Conservation (phyloP, 345 rosid species). For the Euclidium syriacum region DNA sequence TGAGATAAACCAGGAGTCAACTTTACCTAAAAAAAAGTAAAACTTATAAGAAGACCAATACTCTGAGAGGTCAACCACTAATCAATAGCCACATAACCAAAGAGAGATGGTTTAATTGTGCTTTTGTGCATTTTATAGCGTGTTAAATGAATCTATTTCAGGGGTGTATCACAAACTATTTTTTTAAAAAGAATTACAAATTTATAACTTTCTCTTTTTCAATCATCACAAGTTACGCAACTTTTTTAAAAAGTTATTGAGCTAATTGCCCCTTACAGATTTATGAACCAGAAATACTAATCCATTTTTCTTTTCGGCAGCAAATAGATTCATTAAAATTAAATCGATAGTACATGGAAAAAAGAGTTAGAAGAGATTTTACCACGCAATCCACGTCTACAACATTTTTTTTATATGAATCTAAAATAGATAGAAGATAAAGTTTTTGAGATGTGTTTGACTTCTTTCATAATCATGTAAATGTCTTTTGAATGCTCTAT, state of each 20-base stretch:
- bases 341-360: too few species aligned
- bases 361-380: too few species aligned
- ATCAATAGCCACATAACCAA: slow-evolving; percentile 10
- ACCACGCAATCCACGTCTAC: too few species aligned
- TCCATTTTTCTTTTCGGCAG: too few species aligned
- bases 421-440: too few species aligned
- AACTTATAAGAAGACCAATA: background rate
- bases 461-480: too few species aligned
- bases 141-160: background rate
- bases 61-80: slow-evolving; percentile 15
- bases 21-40: slow-evolving; percentile 14
- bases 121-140: background rate
- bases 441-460: too few species aligned
- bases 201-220: background rate
- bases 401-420: too few species aligned
- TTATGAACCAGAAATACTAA: background rate
- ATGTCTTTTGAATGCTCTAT: too few species aligned
- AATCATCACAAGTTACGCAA: background rate
- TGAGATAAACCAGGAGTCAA: slow-evolving; percentile 16
- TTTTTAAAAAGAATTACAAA: background rate
- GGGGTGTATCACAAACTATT: background rate
- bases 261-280: too few species aligned
- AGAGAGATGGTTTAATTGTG: background rate
- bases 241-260: background rate
- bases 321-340: too few species aligned